Percentiles rank a stretch among this genome's conserved stretches.
Conservation (phyloP, 768 basidiomycete species). For the Zangia roseola region DNA sequence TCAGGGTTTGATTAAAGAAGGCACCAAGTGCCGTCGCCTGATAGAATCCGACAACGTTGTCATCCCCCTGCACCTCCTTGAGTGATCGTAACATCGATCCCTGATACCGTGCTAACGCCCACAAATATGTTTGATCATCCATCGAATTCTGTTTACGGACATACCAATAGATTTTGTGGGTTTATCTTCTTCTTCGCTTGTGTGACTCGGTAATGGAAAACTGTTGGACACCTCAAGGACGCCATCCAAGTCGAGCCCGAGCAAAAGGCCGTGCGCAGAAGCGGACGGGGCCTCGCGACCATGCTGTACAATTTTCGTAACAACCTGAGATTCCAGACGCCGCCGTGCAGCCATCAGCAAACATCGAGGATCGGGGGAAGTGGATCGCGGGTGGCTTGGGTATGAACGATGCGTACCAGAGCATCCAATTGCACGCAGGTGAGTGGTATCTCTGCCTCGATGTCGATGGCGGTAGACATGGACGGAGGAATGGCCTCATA, state of each 20-base stretch:
- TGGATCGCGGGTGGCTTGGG: conserved; percentile 4
- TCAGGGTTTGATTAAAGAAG: conserved; percentile 76
- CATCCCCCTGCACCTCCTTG: conserved; percentile 88
- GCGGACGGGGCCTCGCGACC: conserved; percentile 72
- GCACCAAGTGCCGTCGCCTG: conserved; percentile 85
- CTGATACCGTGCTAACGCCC: conserved; percentile 69
- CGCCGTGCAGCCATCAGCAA: conserved; percentile 14
- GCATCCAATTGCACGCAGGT: conserved; percentile 82
- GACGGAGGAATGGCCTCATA: conserved; percentile 90
- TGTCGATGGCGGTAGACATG: conserved; percentile 91
- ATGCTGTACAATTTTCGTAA: conserved; percentile 93
- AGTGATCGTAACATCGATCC: conserved; percentile 81
- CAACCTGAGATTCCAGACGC: conserved; percentile 53
- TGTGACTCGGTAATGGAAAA: conserved; percentile 76
- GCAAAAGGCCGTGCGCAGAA: conserved; percentile 79
- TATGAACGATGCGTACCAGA: conserved; percentile 53
- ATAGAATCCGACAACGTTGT: conserved; percentile 93
- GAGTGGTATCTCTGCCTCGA: conserved; percentile 85
- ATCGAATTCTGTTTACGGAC: conserved; percentile 3
- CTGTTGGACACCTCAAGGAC: conserved; percentile 88
- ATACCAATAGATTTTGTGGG: conserved; percentile 71
- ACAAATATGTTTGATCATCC: conserved; percentile 1
- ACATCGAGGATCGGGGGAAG: background rate
- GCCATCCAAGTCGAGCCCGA: conserved; percentile 92
- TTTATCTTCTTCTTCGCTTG: conserved; percentile 78